A percentile compares a stretch with the other conserved stretches of the same genome.
phyloP scores from a whole-genome alignment of 768 basidiomycete species.

The Mycena crocata region DNA sequence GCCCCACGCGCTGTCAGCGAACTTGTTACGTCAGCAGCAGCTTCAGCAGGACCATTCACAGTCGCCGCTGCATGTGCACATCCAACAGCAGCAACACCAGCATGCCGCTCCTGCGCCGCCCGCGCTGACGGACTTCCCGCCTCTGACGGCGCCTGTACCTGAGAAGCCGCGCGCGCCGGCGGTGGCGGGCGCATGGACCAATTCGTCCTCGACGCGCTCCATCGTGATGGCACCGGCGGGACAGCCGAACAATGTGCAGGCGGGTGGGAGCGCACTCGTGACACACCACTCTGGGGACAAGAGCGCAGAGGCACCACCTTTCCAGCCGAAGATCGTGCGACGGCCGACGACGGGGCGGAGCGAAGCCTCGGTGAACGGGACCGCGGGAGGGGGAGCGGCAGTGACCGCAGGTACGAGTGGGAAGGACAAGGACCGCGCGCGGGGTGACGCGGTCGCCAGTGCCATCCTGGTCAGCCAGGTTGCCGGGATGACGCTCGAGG shows the following conservation, averaged over 20 bases:
- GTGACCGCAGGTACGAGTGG: not conserved
- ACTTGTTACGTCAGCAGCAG: conserved; percentile 31
- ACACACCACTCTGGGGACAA: conserved; percentile 13
- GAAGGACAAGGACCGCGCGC: conserved; percentile 23
- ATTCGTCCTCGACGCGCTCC: conserved; percentile 62
- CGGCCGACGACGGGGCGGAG: conserved; percentile 24
- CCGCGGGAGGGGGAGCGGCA: not conserved
- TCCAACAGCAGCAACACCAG: conserved; percentile 42
- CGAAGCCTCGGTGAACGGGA: conserved; percentile 4
- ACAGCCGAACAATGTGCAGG: conserved; percentile 41
- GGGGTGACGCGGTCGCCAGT: conserved; percentile 22
- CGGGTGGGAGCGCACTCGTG: conserved; percentile 38
- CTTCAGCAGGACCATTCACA: conserved; percentile 25
- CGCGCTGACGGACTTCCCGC: conserved; percentile 76
- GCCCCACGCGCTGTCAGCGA: conserved; percentile 19
- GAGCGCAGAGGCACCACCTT: not conserved
- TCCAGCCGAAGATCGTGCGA: conserved; percentile 22
- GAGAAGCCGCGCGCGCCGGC: conserved; percentile 65
- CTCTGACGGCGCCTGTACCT: conserved; percentile 56
- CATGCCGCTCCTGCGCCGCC: conserved; percentile 30
- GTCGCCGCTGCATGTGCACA: conserved; percentile 1
- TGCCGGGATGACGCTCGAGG: conserved; percentile 29
- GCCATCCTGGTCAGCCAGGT: conserved; percentile 28
- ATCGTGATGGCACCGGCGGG: conserved; percentile 54
- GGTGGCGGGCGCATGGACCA: conserved; percentile 79